phyloP scores from a whole-genome alignment of 2,329 filamentous ascomycete species.

The Chaetomiaceae sp. region DNA sequence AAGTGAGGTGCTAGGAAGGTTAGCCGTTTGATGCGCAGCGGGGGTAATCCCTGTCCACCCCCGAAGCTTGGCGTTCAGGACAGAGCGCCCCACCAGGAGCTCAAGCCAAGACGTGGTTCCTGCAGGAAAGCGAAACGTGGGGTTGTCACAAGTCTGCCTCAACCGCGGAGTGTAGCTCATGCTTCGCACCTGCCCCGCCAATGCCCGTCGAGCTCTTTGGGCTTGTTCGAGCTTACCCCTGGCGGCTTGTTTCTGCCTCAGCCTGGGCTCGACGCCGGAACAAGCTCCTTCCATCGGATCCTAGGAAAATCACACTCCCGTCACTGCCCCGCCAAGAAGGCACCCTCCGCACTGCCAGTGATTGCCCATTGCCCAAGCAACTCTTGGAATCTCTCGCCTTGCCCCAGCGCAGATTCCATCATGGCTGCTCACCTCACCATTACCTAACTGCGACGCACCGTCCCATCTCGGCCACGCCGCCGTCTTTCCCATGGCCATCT shows the following conservation, averaged over 20 bases:
- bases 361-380: not conserved
- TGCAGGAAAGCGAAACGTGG: conserved; percentile 31
- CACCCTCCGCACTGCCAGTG: not conserved
- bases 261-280: conserved; percentile 26
- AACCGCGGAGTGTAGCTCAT: conserved; percentile 32
- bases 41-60: conserved; percentile 8
- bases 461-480: not conserved
- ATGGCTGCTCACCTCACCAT: not conserved
- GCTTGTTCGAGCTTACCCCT: conserved; percentile 1
- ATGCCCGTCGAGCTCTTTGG: not conserved
- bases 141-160: conserved; percentile 35
- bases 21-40: conserved; percentile 21
- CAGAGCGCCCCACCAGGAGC: conserved; percentile 7
- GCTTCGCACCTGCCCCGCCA: conserved; percentile 19
- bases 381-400: too few species aligned
- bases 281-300: conserved; percentile 27
- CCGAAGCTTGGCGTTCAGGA: conserved; percentile 8
- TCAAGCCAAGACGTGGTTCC: conserved; percentile 9
- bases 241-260: conserved; percentile 1
- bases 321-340: not conserved
- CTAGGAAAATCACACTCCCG: not conserved
- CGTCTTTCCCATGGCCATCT: not conserved
- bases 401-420: too few species aligned
- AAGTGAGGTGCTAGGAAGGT: conserved; percentile 9
- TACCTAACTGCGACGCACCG: not conserved